These are phyloP conservation scores for Alternaria atra DNA, from an alignment of 2,329 filamentous ascomycete species.

Conservation along the genomic window DNA sequence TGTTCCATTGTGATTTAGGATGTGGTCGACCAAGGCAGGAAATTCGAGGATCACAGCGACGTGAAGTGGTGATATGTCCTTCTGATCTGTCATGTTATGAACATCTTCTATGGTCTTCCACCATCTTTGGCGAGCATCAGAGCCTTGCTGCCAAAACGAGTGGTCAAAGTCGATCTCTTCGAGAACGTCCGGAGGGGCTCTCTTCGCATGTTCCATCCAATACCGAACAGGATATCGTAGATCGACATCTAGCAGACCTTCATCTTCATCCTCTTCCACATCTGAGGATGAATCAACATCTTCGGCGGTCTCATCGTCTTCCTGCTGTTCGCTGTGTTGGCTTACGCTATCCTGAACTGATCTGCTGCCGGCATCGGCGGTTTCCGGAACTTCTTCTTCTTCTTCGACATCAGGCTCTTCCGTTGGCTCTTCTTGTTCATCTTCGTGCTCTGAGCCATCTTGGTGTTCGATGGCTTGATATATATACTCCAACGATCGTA, in stretches of 20 bases:
- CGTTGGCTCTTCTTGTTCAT: not conserved
- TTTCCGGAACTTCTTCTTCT: not conserved
- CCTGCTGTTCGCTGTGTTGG: slow-evolving; percentile 2
- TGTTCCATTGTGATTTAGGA: slow-evolving; percentile 20
- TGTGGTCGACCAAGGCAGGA: slow-evolving; percentile 27
- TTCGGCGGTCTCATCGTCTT: not conserved
- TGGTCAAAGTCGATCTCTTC: slow-evolving; percentile 28
- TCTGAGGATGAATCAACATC: not conserved
- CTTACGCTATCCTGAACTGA: not conserved
- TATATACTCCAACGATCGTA: slow-evolving; percentile 31
- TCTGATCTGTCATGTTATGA: slow-evolving; percentile 20
- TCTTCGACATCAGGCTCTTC: not conserved
- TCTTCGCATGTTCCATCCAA: slow-evolving; percentile 36
- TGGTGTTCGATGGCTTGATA: slow-evolving; percentile 17
- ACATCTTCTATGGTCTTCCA: slow-evolving; percentile 25
- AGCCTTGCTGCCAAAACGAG: slow-evolving; percentile 29
- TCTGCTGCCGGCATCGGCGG: not conserved
- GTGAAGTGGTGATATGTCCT: slow-evolving; percentile 27
- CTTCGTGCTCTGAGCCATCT: not conserved
- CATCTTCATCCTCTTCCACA: slow-evolving; percentile 11
- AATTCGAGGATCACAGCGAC: slow-evolving; percentile 29
- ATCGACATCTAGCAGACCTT: slow-evolving; percentile 8
- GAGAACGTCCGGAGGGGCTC: slow-evolving; percentile 29
- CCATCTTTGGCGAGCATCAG: slow-evolving; percentile 25
- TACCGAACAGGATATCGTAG: slow-evolving; percentile 32